Base-by-base conservation (phyloP, 2,329 filamentous ascomycete genomes). In the Botrytis cinerea region DNA sequence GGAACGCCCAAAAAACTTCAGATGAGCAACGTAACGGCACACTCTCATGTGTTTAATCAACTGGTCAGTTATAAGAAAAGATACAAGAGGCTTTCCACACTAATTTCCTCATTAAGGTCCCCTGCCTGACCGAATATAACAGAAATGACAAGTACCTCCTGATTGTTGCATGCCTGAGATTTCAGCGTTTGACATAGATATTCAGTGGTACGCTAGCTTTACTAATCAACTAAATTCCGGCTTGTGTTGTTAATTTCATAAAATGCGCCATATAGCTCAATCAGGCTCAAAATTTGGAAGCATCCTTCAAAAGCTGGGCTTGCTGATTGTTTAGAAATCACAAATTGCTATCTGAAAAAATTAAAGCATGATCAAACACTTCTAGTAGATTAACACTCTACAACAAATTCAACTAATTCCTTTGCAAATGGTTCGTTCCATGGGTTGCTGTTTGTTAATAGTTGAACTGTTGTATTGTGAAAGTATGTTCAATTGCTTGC, bases 381-480 rank as follows among this genome's bases (percentile, higher is more conserved):
- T n/a, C 12, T 18, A 0, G 10, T 18, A 10, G 18, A n/a, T 6
- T 25, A 2, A n/a, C 7, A 38, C 3, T 0, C 6, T 1, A n/a
- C 3, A 20, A 7, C 0, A 38, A 51, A 51, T 8, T n/a, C 1
- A 25, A 38, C 0, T 18, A 4, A 3, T 46, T 2, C 2, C 28
- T 14, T 35, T 25, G 18, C 4, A 43, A n/a, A 1, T n/a, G 1
- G 25, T 51, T n/a, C 25, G 0, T 46, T 28, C 9, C 4, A 45
- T 14, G 16, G 2, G 12, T 38, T 46, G 32, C 20, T 38, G 12
- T 51, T 38, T 67, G 45, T 67, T 51, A 25, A 51, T 18, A 38
- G 48, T 51, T 51, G 28, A 67, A 38, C 45, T 67, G 5, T 25
- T 2, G 32, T 38, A 43, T 16, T 5, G 12, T 18, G n/a, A 32